Evolutionary conservation across 139 green algal species (phyloP).

Genomic region (Auxenochlorella protothecoides): DNA sequence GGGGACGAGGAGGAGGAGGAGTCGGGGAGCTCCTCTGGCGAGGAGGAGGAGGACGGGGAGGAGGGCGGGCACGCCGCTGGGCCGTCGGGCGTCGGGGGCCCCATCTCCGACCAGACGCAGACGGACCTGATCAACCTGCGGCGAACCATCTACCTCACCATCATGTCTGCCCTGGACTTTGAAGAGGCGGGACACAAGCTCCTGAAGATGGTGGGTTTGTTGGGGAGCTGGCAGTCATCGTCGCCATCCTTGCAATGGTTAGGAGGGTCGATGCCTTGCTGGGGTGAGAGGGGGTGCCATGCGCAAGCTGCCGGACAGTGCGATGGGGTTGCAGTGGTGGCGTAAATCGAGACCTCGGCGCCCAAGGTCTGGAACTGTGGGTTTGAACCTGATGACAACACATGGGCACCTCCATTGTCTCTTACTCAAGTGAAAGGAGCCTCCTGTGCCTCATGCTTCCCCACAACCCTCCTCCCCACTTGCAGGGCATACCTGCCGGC

Average conservation of each 20-base stretch:
- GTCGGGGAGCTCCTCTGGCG: conserved; percentile 10
- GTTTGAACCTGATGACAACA: too few species aligned
- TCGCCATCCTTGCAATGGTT: neutral
- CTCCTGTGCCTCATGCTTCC: too few species aligned
- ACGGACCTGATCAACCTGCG: conserved; percentile 95
- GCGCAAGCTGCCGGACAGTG: too few species aligned
- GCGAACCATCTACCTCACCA: conserved; percentile 98
- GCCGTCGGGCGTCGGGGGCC: neutral
- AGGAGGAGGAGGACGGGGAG: conserved; percentile 38
- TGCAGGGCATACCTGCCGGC: conserved; percentile 28
- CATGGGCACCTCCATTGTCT: too few species aligned
- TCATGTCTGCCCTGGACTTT: conserved; percentile 96
- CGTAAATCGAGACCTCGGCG: too few species aligned
- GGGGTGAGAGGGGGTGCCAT: too few species aligned
- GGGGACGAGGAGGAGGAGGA: conserved; percentile 37
- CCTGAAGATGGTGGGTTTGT: conserved; percentile 71
- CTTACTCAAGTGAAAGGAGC: too few species aligned
- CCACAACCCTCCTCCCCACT: too few species aligned
- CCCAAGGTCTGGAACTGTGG: too few species aligned
- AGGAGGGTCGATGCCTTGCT: too few species aligned
- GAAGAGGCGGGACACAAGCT: conserved; percentile 99
- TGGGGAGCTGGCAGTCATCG: conserved; percentile 26
- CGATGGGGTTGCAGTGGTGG: too few species aligned
- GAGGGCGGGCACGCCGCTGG: conserved; percentile 26
- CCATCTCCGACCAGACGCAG: conserved; percentile 60